These are phyloP conservation scores for Fusarium subglutinans DNA, from an alignment of 2,329 filamentous ascomycete genomes.

Conservation along the genomic window DNA sequence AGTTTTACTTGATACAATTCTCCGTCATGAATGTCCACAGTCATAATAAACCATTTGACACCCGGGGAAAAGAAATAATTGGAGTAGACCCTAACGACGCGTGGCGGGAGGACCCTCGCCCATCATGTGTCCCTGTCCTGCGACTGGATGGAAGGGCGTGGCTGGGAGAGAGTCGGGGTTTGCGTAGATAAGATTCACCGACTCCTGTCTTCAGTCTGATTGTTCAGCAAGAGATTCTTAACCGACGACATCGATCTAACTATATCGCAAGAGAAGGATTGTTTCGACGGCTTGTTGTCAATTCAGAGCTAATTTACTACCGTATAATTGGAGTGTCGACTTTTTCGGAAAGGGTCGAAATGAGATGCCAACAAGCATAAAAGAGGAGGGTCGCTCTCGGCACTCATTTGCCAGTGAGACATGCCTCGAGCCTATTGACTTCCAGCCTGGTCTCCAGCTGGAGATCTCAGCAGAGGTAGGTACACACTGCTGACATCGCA, in stretches of 20 bases:
- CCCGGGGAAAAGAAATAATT: slow-evolving; percentile 9
- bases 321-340: neutral
- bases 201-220: neutral
- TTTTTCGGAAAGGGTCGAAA: slow-evolving; percentile 19
- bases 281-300: neutral
- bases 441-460: slow-evolving; percentile 5
- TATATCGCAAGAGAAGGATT: neutral
- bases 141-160: slow-evolving; percentile 17
- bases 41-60: slow-evolving; percentile 12
- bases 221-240: neutral
- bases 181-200: slow-evolving; percentile 12
- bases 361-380: slow-evolving; percentile 17
- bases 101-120: slow-evolving; percentile 37
- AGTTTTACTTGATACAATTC: slow-evolving; percentile 9
- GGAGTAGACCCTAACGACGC: slow-evolving; percentile 33
- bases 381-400: slow-evolving; percentile 24
- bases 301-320: neutral
- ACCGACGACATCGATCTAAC: neutral
- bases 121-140: slow-evolving; percentile 7
- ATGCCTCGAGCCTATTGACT: slow-evolving; percentile 9
- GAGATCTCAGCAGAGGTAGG: neutral
- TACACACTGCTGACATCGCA: neutral
- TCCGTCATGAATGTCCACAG: slow-evolving; percentile 7
- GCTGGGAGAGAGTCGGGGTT: slow-evolving; percentile 7
- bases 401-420: slow-evolving; percentile 31